A percentile compares a stretch with the other conserved stretches of the same genome.
These are phyloP conservation scores for Prosopis cineraria DNA, from an alignment of 306 rosid genomes.

Conservation along the genomic window DNA sequence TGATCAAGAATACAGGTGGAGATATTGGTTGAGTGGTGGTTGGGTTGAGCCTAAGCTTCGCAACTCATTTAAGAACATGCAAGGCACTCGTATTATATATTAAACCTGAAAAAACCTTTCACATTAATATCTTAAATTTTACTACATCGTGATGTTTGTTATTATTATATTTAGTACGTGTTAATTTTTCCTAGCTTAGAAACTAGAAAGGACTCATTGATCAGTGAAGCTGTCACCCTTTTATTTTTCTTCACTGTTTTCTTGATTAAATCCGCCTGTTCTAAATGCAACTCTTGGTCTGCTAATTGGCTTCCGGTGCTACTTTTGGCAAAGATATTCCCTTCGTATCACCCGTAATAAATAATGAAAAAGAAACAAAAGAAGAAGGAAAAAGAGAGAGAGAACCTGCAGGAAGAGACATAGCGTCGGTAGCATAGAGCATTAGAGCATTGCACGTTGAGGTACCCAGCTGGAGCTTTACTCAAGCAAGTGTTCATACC, in stretches of 20 bases:
- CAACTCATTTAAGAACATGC: slow-evolving; percentile 23
- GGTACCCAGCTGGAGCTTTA: slow-evolving; percentile 14
- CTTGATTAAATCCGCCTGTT: neutral
- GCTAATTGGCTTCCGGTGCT: neutral
- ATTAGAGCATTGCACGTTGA: neutral
- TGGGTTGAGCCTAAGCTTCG: slow-evolving; percentile 24
- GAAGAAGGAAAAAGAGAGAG: neutral
- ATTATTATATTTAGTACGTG: neutral
- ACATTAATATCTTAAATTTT: neutral
- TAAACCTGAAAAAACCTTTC: neutral
- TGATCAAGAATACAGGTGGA: slow-evolving; percentile 1
- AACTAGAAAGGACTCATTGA: neutral
- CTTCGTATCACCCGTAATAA: neutral
- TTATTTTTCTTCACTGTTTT: neutral
- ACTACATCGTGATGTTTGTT: neutral
- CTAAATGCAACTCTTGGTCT: slow-evolving; percentile 15
- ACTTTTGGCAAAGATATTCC: slow-evolving; percentile 21
- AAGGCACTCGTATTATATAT: slow-evolving; percentile 1
- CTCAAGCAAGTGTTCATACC: neutral
- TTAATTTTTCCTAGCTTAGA: neutral
- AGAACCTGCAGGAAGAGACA: slow-evolving; percentile 9
- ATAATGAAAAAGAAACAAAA: neutral
- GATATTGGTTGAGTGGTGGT: slow-evolving; percentile 27
- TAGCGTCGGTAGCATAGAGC: neutral
- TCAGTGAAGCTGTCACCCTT: neutral